Evolutionary conservation across 2,329 filamentous ascomycete genomes (phyloP).

Genomic region (Sporothrix luriei): DNA sequence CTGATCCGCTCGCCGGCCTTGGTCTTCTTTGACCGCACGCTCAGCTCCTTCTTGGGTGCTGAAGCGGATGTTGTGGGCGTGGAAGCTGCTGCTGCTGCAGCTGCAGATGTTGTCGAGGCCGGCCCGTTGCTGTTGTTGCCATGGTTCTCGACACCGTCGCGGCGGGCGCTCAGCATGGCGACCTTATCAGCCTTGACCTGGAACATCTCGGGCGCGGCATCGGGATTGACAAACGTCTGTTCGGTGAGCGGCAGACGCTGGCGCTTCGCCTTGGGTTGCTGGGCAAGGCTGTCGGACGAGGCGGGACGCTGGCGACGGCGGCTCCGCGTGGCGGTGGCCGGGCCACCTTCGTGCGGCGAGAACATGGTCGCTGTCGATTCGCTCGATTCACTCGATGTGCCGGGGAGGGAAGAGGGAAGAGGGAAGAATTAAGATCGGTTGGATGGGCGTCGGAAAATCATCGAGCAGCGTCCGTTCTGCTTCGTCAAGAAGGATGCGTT

Average conservation of each 20-base stretch:
- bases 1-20: conserved; percentile 63
- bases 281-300: conserved; percentile 57
- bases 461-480: conserved; percentile 17
- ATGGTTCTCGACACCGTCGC: conserved; percentile 52
- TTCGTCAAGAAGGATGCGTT: neutral
- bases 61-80: conserved; percentile 29
- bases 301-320: conserved; percentile 63
- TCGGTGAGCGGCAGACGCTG: conserved; percentile 61
- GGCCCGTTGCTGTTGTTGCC: conserved; percentile 30
- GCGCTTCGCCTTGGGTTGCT: conserved; percentile 66
- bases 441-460: conserved; percentile 24
- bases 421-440: neutral
- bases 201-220: conserved; percentile 55
- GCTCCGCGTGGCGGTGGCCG: conserved; percentile 60
- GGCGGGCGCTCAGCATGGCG: conserved; percentile 50
- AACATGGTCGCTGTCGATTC: conserved; percentile 56
- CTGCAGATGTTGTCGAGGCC: neutral
- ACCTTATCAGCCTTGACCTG: conserved; percentile 60
- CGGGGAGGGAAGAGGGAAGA: neutral
- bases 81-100: neutral
- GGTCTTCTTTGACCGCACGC: conserved; percentile 63
- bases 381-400: neutral
- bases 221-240: conserved; percentile 58
- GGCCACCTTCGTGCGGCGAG: conserved; percentile 54
- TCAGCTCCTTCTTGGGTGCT: conserved; percentile 56